Conservation (phyloP, 805 yeast genomes). For the Geotrichum ghanense region DNA sequence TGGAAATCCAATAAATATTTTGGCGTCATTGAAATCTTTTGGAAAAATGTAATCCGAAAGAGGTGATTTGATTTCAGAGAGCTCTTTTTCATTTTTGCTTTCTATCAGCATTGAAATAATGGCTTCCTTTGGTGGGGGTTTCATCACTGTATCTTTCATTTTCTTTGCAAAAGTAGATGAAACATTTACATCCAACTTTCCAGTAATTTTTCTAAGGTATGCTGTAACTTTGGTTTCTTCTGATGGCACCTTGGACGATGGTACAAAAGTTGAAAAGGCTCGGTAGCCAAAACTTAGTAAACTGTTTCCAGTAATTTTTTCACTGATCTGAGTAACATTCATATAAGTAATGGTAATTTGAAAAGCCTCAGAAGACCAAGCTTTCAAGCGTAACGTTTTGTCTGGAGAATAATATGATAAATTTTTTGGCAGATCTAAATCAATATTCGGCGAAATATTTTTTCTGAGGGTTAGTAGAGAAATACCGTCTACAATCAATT, state of each 20-base stretch:
- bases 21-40: conserved; percentile 25
- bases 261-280: conserved; percentile 19
- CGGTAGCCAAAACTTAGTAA: conserved; percentile 22
- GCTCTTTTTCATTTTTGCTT: conserved; percentile 20
- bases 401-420: conserved; percentile 18
- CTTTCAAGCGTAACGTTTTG: conserved; percentile 16
- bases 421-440: conserved; percentile 16
- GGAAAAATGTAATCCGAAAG: conserved; percentile 28
- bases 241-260: conserved; percentile 21
- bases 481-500: conserved; percentile 20
- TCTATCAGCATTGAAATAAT: conserved; percentile 23
- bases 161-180: conserved; percentile 21
- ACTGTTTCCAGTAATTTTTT: conserved; percentile 14
- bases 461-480: conserved; percentile 21
- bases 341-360: conserved; percentile 23
- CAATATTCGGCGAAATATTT: conserved; percentile 12
- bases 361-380: conserved; percentile 17
- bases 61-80: conserved; percentile 23
- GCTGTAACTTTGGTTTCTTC: conserved; percentile 22
- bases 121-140: conserved; percentile 30
- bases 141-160: conserved; percentile 28
- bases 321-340: conserved; percentile 26
- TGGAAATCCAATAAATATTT: conserved; percentile 31
- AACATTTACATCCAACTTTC: conserved; percentile 21
- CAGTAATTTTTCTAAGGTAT: conserved; percentile 24